Conservation (phyloP, 2,329 filamentous ascomycete genomes). For the Gaeumannomyces sp. region DNA sequence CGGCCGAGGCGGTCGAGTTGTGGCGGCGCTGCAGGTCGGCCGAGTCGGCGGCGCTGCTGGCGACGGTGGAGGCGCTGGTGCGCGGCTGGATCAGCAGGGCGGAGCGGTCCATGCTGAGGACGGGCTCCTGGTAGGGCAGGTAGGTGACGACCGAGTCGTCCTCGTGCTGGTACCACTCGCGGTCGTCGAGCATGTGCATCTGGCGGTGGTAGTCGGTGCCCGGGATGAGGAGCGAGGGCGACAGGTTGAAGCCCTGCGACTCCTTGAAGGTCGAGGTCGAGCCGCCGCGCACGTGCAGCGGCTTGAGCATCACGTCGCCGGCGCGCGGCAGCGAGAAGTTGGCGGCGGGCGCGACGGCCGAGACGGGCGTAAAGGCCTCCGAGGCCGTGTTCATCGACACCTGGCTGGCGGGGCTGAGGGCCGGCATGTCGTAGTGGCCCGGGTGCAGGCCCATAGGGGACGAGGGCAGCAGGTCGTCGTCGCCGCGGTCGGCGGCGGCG, state of each 20-base stretch:
- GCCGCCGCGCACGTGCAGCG: neutral
- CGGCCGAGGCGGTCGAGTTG: constrained; percentile 43
- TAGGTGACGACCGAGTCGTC: constrained; percentile 27
- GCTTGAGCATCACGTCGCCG: constrained; percentile 9
- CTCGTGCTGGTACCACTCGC: constrained; percentile 24
- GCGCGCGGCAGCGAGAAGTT: constrained; percentile 9
- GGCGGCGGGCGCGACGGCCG: constrained; percentile 20
- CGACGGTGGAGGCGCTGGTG: constrained; percentile 49
- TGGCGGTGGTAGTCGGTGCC: constrained; percentile 48
- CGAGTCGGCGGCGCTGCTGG: constrained; percentile 40
- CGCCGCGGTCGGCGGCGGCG: constrained; percentile 12
- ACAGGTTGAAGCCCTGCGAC: constrained; percentile 52
- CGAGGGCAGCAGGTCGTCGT: constrained; percentile 6
- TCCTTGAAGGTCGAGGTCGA: constrained; percentile 39
- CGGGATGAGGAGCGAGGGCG: constrained; percentile 57
- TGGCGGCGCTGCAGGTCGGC: constrained; percentile 42
- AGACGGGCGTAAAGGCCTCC: constrained; percentile 40
- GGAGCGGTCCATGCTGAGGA: constrained; percentile 26
- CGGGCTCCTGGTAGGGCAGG: constrained; percentile 29
- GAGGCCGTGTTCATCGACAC: constrained; percentile 32
- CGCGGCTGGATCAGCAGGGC: constrained; percentile 34
- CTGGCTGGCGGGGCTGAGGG: constrained; percentile 44
- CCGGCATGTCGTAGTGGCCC: constrained; percentile 35
- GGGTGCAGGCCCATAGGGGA: constrained; percentile 25
- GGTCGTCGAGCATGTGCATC: constrained; percentile 36